Conservation (phyloP, 2,329 filamentous ascomycete genomes). For the Paecilomyces fulvus region DNA sequence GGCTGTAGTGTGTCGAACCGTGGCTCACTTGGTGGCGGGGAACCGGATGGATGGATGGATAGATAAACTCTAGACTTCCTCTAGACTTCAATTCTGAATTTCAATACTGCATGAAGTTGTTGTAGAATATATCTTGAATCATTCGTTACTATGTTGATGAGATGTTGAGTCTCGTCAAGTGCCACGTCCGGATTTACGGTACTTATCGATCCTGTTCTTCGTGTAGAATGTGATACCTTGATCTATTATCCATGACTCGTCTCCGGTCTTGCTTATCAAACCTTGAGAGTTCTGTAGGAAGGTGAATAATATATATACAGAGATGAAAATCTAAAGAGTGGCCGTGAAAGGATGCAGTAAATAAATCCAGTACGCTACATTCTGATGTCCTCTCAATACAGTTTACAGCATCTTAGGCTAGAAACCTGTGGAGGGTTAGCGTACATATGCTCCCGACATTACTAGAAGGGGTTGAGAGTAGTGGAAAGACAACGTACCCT, state of each 20-base stretch:
- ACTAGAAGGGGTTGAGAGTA: not conserved
- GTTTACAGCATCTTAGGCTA: not conserved
- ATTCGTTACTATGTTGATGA: no score
- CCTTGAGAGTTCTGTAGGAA: not conserved
- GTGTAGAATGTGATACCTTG: no score
- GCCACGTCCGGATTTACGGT: no score
- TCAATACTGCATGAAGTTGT: no score
- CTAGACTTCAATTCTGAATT: no score
- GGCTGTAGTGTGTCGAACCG: not conserved
- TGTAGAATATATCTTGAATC: no score
- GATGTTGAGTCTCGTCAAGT: no score
- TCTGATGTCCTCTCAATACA: not conserved
- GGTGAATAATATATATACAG: not conserved
- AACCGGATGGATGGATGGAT: no score
- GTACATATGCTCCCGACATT: not conserved
- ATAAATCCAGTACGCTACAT: not conserved
- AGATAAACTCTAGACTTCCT: no score
- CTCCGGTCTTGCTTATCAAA: not conserved
- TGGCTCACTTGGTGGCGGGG: not conserved
- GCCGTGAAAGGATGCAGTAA: not conserved
- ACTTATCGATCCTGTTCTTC: no score
- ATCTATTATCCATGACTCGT: not conserved
- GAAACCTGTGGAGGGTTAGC: not conserved
- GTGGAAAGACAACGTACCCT: slow-evolving; percentile 20
- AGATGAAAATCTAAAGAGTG: not conserved